A percentile compares a stretch with the other conserved stretches of the same genome.
phyloP scores from a whole-genome alignment of 441 rosid genomes.

The Adansonia grandidieri region DNA sequence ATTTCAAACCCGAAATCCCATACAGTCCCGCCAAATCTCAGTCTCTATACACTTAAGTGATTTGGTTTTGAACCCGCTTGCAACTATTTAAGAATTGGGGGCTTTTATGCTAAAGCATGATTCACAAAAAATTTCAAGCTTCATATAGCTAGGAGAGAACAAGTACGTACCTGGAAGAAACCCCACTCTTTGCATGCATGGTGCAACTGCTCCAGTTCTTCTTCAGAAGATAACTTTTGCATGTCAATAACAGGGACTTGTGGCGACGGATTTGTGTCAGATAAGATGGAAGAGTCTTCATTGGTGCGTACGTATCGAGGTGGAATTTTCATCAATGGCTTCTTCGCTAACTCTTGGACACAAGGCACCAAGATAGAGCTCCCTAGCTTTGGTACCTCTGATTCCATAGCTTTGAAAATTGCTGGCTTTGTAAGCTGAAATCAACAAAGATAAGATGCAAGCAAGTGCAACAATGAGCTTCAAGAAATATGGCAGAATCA shows the following conservation, averaged over 20 bases:
- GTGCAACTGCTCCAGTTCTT: not conserved
- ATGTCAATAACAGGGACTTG: constrained; percentile 9
- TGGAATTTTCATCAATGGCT: not conserved
- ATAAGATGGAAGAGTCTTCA: constrained; percentile 8
- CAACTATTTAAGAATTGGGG: not conserved
- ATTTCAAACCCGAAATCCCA: not conserved
- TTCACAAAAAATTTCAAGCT: not conserved
- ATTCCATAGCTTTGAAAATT: not conserved
- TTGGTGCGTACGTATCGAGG: constrained; percentile 12
- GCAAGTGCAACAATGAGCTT: too few species aligned
- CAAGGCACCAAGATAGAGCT: constrained; percentile 13
- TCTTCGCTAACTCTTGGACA: constrained; percentile 15
- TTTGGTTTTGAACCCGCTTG: not conserved
- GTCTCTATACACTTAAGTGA: not conserved
- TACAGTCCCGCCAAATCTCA: not conserved
- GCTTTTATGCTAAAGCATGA: not conserved
- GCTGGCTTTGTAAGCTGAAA: too few species aligned
- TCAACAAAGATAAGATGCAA: too few species aligned
- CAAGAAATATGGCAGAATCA: too few species aligned
- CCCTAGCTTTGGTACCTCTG: not conserved
- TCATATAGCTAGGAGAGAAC: not conserved
- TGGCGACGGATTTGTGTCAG: not conserved
- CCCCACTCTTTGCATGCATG: constrained; percentile 19
- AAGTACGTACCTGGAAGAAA: constrained; percentile 8
- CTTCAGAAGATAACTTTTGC: not conserved